phyloP scores from a whole-genome alignment of 2,329 filamentous ascomycete genomes.

The Pyrenophora teres region DNA sequence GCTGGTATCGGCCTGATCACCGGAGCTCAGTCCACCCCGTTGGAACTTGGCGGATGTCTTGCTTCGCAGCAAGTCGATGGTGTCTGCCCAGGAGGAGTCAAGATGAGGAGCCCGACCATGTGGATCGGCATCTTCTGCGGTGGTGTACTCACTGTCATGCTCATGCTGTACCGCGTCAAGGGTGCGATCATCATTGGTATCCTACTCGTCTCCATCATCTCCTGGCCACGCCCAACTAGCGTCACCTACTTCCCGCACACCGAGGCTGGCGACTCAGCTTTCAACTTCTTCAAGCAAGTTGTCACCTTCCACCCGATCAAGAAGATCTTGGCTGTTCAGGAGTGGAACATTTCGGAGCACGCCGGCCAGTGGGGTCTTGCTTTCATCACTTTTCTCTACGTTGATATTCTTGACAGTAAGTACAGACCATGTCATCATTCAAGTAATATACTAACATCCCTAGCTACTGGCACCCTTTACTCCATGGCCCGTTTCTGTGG shows the following conservation, averaged over 20 bases:
- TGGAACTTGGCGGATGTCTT: slow-evolving; percentile 76
- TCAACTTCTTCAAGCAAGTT: slow-evolving; percentile 87
- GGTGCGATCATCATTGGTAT: slow-evolving; percentile 86
- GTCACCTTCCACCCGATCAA: slow-evolving; percentile 81
- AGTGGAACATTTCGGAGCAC: slow-evolving; percentile 72
- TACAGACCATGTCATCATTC: not conserved
- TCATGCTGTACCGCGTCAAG: slow-evolving; percentile 86
- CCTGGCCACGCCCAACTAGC: slow-evolving; percentile 76
- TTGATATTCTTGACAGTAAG: slow-evolving; percentile 79
- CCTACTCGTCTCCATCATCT: slow-evolving; percentile 82
- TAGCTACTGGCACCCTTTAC: slow-evolving; percentile 77
- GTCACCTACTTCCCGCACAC: slow-evolving; percentile 84
- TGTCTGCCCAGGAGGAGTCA: slow-evolving; percentile 65
- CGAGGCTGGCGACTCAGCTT: slow-evolving; percentile 67
- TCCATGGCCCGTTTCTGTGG: slow-evolving; percentile 86
- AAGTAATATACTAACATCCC: slow-evolving; percentile 1
- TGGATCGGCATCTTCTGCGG: slow-evolving; percentile 91
- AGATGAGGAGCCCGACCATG: slow-evolving; percentile 83
- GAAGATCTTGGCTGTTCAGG: slow-evolving; percentile 69
- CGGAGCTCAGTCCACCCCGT: slow-evolving; percentile 68
- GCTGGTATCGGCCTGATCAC: slow-evolving; percentile 81
- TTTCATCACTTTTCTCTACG: slow-evolving; percentile 86
- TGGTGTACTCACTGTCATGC: slow-evolving; percentile 75
- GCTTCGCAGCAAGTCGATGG: slow-evolving; percentile 54
- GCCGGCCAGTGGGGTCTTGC: slow-evolving; percentile 80